Evolutionary conservation across 257 asterid species (phyloP), one percentile per base, ranked within the genome.

Genomic region (Nicotiana obtusifolia): DNA sequence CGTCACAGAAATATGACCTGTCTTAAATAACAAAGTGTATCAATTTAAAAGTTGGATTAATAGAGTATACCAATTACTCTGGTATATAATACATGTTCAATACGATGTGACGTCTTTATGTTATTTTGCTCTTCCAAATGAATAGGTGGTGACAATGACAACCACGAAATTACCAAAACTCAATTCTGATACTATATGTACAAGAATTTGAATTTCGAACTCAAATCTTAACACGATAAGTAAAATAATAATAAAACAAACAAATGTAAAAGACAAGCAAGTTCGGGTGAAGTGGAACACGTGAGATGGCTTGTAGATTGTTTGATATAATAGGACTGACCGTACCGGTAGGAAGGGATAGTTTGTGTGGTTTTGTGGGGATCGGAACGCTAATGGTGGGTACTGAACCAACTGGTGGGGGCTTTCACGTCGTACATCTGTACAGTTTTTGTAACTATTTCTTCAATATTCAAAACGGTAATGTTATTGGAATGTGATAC

Each of bases 331-430:
- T 73, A 41, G 61, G 78, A 73, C 37, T 22, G 30, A 73, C 24
- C 62, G 62, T 47, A 73, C 16, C 4, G 5, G 22, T 60, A 13
- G 31, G 41, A 73, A 49, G 19, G 79, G 41, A 24, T 24, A 73
- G 44, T 73, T 22, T 73, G 5, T 20, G 22, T 44, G 60, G 37
- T 14, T 22, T 31, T 1, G 60, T 49, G 24, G 78, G 79, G 33
- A 26, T 1, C 28, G 28, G 28, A 26, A 41, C 0, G 4, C 33
- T 30, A 41, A 41, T 71, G 79, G n/a, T 41, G 77, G 26, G 31
- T 69, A 57, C 62, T 57, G 62, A 57, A 57, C 26, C 62, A 41
- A 61, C 77, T 37, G 77, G 62, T 73, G 41, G 79, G 79, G 79
- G 16, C 79, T 73, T 73, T 47, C 61, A 49, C 79, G 24, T 44